Evolutionary conservation across 2,329 filamentous ascomycete genomes (phyloP).

Genomic region (Arthrobotrys conoides): DNA sequence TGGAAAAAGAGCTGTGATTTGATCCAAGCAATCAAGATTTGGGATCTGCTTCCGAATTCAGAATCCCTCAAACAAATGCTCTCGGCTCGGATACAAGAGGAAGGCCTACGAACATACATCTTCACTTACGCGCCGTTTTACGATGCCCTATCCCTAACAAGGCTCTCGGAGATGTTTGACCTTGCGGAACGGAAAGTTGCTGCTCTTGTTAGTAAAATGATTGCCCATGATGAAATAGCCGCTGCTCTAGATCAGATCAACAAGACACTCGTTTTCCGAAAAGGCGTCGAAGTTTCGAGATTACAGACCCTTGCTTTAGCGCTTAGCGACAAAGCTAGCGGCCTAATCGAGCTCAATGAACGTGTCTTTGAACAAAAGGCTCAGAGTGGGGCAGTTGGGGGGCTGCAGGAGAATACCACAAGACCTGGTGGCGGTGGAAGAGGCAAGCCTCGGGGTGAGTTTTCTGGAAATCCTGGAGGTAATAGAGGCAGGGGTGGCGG

Average conservation of each 20-base stretch:
- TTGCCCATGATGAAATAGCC: constrained; percentile 96
- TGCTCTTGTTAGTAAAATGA: constrained; percentile 99
- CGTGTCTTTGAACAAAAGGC: constrained; percentile 96
- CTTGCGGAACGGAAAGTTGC: constrained; percentile 89
- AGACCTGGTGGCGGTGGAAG: constrained; percentile 78
- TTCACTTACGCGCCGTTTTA: constrained; percentile 99
- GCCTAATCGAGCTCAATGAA: constrained; percentile 96
- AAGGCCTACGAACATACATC: constrained; percentile 96
- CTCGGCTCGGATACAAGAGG: constrained; percentile 97
- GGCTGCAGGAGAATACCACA: constrained; percentile 88
- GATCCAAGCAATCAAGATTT: constrained; percentile 99
- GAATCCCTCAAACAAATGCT: constrained; percentile 98
- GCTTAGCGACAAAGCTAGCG: constrained; percentile 94
- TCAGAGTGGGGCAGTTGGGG: constrained; percentile 90
- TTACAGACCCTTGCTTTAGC: constrained; percentile 95
- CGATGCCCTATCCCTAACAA: constrained; percentile 90
- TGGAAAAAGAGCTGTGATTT: constrained; percentile 97
- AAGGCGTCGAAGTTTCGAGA: constrained; percentile 96
- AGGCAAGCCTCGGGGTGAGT: constrained; percentile 73
- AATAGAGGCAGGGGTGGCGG: constrained; percentile 72
- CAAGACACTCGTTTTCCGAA: constrained; percentile 97
- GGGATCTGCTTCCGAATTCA: constrained; percentile 94
- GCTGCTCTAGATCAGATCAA: constrained; percentile 98
- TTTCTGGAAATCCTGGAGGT: constrained; percentile 67
- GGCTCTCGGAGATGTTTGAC: constrained; percentile 94